These are phyloP conservation scores for Rusavskia elegans DNA, from an alignment of 495 filamentous ascomycete genomes.

Conservation along the genomic window DNA sequence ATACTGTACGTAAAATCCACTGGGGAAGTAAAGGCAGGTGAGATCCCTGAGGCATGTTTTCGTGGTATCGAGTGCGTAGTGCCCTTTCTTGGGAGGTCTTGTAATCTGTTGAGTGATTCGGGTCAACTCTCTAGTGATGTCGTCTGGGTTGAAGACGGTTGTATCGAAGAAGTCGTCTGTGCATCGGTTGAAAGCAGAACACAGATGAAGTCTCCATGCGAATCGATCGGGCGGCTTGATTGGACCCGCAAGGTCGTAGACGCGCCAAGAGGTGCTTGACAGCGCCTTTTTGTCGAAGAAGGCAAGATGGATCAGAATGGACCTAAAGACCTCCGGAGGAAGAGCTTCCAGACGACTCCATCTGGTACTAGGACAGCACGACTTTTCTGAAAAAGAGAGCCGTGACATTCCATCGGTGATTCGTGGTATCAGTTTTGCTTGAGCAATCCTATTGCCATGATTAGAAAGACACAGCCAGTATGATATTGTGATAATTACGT, in stretches of 20 bases:
- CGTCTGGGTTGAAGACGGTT: neutral
- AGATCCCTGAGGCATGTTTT: neutral
- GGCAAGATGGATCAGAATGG: slow-evolving; percentile 13
- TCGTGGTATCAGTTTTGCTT: too few species aligned
- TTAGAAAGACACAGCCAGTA: too few species aligned
- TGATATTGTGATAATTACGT: too few species aligned
- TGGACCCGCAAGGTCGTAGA: neutral
- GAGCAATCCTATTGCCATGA: too few species aligned
- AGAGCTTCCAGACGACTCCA: neutral
- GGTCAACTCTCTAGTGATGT: neutral
- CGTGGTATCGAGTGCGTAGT: neutral
- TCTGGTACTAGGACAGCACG: neutral
- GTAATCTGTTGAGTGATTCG: neutral
- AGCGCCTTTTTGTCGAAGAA: neutral
- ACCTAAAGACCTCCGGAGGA: neutral
- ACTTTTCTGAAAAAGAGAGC: neutral
- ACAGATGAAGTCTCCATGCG: neutral
- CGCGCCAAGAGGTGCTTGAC: neutral
- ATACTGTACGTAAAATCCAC: neutral
- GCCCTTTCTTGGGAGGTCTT: neutral
- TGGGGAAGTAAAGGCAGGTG: neutral
- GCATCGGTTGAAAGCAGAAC: neutral
- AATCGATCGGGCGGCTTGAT: neutral
- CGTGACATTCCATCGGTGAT: neutral
- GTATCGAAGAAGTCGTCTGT: neutral